A percentile compares a stretch with the other conserved stretches of the same genome.
Evolutionary conservation across 2,329 filamentous ascomycete genomes (phyloP).

Genomic region (Teratosphaeria destructans): DNA sequence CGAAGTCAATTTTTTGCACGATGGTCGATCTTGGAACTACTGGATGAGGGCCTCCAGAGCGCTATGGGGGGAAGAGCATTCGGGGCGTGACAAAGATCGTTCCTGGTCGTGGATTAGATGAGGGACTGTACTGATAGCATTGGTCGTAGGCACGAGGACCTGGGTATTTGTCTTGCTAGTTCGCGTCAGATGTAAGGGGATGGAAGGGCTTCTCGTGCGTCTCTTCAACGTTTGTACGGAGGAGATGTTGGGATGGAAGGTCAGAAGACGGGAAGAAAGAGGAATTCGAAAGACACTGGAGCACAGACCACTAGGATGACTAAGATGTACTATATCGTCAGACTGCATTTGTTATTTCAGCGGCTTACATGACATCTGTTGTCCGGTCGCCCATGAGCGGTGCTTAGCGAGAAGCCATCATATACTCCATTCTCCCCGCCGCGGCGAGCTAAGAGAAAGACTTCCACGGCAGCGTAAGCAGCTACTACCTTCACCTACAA

Average conservation of each 20-base stretch:
- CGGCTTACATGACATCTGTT: no score
- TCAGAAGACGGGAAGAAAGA: background rate
- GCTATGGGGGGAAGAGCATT: background rate
- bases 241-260: background rate
- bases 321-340: background rate
- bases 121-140: background rate
- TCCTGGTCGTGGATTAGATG: background rate
- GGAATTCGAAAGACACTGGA: background rate
- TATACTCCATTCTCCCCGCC: no score
- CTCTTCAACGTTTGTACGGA: no score
- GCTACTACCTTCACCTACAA: background rate
- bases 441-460: background rate
- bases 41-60: background rate
- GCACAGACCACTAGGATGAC: background rate
- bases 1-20: background rate
- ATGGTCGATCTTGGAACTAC: background rate
- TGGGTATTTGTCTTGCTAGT: no score
- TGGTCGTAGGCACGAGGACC: no score
- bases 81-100: background rate
- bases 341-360: no score
- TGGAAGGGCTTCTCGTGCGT: background rate
- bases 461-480: background rate
- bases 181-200: background rate
- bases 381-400: no score
- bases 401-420: no score